Conservation (phyloP, 495 filamentous ascomycete species). For the Filosporella fistucella region DNA sequence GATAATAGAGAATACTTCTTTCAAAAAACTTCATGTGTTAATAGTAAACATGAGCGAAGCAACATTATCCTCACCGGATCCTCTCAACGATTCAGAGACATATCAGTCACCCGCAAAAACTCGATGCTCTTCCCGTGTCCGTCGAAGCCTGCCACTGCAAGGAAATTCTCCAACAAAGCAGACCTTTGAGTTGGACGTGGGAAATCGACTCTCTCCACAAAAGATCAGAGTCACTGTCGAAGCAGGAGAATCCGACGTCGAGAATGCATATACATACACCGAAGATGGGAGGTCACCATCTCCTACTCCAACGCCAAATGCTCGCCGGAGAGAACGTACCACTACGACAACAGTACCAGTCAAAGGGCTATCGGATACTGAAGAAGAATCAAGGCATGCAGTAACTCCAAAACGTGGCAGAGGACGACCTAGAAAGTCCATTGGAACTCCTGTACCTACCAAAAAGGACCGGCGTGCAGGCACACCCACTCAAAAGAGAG, state of each 20-base stretch:
- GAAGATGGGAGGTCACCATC: conserved; percentile 5
- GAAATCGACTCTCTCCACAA: conserved; percentile 41
- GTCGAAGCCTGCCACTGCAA: conserved; percentile 22
- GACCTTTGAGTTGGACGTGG: conserved; percentile 49
- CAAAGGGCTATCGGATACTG: conserved; percentile 41
- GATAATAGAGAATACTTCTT: too few species aligned
- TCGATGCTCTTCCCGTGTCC: conserved; percentile 9
- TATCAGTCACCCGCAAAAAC: conserved; percentile 19
- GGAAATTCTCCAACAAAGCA: conserved; percentile 43
- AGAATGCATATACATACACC: conserved; percentile 6
- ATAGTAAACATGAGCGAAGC: conserved; percentile 10
- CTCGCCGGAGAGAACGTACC: conserved; percentile 21
- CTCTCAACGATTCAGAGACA: conserved; percentile 20
- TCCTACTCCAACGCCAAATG: conserved; percentile 1
- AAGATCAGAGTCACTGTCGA: conserved; percentile 50
- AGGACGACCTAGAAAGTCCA: conserved; percentile 23
- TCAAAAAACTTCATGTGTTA: neutral
- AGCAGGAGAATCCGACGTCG: conserved; percentile 32
- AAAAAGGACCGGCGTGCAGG: conserved; percentile 19
- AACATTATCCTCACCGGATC: conserved; percentile 24
- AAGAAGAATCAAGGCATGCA: conserved; percentile 18
- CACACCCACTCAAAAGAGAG: conserved; percentile 34
- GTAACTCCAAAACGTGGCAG: conserved; percentile 19
- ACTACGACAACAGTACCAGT: conserved; percentile 43
- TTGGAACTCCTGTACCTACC: conserved; percentile 32